Evolutionary conservation across 192 early-diverging fungal species (phyloP).

Genomic region (Thamnidium elegans): DNA sequence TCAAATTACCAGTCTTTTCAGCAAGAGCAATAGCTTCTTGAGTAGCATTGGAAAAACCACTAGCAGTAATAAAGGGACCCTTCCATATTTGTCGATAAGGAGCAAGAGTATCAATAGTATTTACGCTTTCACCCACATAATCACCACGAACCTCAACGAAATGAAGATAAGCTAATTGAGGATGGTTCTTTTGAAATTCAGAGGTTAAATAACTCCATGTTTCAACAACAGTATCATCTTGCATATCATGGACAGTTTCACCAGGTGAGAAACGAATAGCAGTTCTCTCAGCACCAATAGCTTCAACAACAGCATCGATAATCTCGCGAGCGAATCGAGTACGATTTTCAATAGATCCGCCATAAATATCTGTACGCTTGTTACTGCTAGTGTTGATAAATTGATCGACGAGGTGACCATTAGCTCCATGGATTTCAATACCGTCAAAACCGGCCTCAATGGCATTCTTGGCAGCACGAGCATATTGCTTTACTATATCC

Average conservation of each 20-base stretch:
- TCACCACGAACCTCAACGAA: constrained; percentile 30
- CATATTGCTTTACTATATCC: constrained; percentile 6
- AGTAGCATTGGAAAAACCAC: constrained; percentile 17
- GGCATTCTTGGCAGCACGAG: constrained; percentile 62
- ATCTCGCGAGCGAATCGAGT: constrained; percentile 32
- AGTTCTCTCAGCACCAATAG: constrained; percentile 30
- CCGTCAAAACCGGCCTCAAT: constrained; percentile 82
- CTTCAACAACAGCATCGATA: constrained; percentile 20
- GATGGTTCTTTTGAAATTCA: constrained; percentile 25
- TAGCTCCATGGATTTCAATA: constrained; percentile 86
- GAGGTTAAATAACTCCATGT: constrained; percentile 29
- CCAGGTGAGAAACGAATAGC: constrained; percentile 37
- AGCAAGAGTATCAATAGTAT: constrained; percentile 4
- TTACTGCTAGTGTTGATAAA: constrained; percentile 82
- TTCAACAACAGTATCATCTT: constrained; percentile 22
- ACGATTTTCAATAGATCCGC: constrained; percentile 30
- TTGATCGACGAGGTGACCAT: constrained; percentile 85
- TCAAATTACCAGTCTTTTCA: constrained; percentile 24
- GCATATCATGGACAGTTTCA: constrained; percentile 28
- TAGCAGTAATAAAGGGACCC: constrained; percentile 26
- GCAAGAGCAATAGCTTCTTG: constrained; percentile 2
- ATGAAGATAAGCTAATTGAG: constrained; percentile 35
- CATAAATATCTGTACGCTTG: constrained; percentile 58
- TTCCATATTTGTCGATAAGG: constrained; percentile 25
- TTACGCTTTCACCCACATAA: constrained; percentile 29